These are phyloP conservation scores for Rhynchosporium agropyri DNA, from an alignment of 2,329 filamentous ascomycete genomes.

Conservation along the genomic window DNA sequence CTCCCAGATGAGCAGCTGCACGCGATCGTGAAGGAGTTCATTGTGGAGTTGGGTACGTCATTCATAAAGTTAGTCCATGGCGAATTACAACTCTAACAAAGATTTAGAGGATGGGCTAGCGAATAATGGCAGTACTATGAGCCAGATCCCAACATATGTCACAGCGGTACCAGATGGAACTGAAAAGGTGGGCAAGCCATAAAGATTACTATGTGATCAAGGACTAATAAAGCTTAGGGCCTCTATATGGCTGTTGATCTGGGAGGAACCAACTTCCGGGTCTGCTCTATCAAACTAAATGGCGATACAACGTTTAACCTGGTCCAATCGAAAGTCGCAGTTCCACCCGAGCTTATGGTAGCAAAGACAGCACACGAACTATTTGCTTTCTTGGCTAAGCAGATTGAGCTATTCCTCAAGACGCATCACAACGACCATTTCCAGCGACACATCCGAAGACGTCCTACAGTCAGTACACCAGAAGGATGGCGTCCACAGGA, in stretches of 20 bases:
- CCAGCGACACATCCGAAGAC: conserved; percentile 66
- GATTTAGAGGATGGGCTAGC: conserved; percentile 74
- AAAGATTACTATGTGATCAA: not conserved
- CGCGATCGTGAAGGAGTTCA: conserved; percentile 79
- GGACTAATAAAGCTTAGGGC: conserved; percentile 53
- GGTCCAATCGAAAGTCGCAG: conserved; percentile 88
- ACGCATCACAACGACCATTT: conserved; percentile 90
- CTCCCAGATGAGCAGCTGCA: conserved; percentile 79
- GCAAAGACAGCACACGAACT: conserved; percentile 84
- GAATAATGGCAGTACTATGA: conserved; percentile 78
- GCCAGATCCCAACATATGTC: conserved; percentile 97
- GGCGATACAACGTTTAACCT: conserved; percentile 95
- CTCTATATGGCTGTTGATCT: conserved; percentile 95
- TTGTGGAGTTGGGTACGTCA: conserved; percentile 75
- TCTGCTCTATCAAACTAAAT: conserved; percentile 92
- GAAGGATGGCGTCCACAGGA: conserved; percentile 69
- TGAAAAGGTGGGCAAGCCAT: conserved; percentile 70
- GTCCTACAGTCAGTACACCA: conserved; percentile 60
- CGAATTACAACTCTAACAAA: conserved; percentile 30
- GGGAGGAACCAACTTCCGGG: conserved; percentile 97
- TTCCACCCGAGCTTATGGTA: conserved; percentile 87
- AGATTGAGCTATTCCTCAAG: conserved; percentile 86
- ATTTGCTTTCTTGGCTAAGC: conserved; percentile 88
- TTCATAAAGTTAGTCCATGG: conserved; percentile 24
- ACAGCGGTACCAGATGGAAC: conserved; percentile 95